Conservation (phyloP, 805 yeast species). For the Yarrowia porcina region DNA sequence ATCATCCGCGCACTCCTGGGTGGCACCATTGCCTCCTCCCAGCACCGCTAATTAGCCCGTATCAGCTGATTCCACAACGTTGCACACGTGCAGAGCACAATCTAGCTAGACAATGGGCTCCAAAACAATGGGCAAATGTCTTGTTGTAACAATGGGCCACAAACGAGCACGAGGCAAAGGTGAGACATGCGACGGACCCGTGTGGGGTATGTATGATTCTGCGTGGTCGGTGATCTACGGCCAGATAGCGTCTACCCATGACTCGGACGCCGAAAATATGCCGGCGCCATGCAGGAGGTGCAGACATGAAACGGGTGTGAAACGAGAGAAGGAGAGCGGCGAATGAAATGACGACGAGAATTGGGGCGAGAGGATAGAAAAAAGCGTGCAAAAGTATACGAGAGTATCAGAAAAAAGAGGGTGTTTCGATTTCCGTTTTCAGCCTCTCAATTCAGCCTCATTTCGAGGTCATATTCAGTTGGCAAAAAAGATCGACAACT, state of each 20-base stretch:
- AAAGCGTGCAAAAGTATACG: too few species aligned
- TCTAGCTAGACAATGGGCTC: background rate
- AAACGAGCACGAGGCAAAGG: background rate
- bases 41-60: background rate
- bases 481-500: slow-evolving; percentile 31
- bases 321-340: background rate
- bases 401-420: too few species aligned
- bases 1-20: too few species aligned
- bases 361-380: too few species aligned
- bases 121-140: background rate
- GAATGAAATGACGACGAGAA: too few species aligned
- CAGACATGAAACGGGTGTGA: background rate
- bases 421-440: too few species aligned
- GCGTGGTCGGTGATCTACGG: background rate
- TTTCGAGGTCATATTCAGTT: too few species aligned
- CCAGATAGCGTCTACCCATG: background rate
- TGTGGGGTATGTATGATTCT: background rate
- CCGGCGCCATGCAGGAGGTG: background rate
- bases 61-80: background rate
- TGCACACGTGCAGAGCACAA: background rate
- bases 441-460: too few species aligned
- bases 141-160: too few species aligned
- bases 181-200: background rate
- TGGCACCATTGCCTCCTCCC: too few species aligned
- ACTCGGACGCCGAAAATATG: background rate